Conservation (phyloP, 2,329 filamentous ascomycete species). For the Colletotrichum melonis region DNA sequence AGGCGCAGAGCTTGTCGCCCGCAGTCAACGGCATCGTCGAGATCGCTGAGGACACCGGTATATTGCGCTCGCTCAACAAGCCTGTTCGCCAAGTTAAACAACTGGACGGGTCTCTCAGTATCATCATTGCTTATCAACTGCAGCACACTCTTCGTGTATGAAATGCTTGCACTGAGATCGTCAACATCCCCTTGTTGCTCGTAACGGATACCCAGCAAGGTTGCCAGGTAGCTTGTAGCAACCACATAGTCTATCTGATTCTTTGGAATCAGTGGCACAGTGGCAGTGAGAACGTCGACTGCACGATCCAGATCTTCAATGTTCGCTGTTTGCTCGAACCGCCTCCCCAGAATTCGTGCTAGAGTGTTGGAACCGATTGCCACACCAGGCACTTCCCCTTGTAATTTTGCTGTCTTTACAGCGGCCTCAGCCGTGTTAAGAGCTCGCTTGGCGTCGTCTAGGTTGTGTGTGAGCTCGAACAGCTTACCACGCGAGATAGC, state of each 20-base stretch:
- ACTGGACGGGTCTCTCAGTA: background rate
- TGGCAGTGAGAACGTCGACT: background rate
- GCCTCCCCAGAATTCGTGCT: background rate
- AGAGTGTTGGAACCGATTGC: background rate
- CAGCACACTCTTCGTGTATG: background rate
- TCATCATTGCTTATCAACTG: background rate
- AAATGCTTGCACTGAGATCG: background rate
- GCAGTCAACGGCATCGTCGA: background rate
- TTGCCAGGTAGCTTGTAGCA: background rate
- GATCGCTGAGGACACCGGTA: background rate
- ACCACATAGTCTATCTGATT: background rate
- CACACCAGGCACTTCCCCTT: background rate
- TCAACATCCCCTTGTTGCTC: background rate
- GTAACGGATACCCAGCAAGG: background rate
- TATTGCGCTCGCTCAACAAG: background rate
- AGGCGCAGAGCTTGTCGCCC: background rate
- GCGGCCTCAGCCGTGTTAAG: background rate
- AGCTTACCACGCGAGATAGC: background rate
- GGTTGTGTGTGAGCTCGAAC: background rate
- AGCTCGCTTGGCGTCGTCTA: background rate
- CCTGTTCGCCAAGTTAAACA: background rate
- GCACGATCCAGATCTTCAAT: background rate
- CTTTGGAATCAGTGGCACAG: background rate
- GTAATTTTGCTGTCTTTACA: background rate
- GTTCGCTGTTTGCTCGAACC: background rate